Evolutionary conservation across 306 rosid species (phyloP).

Genomic region (Rosa chinensis): DNA sequence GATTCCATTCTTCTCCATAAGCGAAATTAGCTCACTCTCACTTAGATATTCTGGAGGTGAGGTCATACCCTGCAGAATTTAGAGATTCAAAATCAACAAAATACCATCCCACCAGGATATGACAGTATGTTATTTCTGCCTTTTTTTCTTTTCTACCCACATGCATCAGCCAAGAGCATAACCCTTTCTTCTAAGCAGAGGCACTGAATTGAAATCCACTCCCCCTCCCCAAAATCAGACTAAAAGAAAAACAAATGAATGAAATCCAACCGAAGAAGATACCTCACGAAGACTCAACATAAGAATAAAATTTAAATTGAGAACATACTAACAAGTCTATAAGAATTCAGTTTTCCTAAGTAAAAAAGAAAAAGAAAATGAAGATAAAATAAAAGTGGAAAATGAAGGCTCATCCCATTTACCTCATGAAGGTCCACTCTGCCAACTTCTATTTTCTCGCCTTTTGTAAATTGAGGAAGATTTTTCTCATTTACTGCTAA

Average conservation of each 20-base stretch:
- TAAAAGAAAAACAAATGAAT: neutral
- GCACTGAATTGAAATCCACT: neutral
- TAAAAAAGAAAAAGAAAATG: neutral
- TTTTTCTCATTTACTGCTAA: constrained; percentile 80
- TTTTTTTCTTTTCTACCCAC: neutral
- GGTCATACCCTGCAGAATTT: constrained; percentile 70
- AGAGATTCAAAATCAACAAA: constrained; percentile 24
- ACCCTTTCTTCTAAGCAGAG: neutral
- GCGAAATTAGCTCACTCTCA: constrained; percentile 94
- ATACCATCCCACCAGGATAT: constrained; percentile 15
- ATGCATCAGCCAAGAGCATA: neutral
- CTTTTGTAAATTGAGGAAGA: constrained; percentile 73
- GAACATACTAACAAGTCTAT: neutral
- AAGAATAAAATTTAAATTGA: too few species aligned
- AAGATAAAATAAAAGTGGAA: constrained; percentile 9
- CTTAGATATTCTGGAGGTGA: constrained; percentile 84
- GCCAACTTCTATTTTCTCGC: constrained; percentile 73
- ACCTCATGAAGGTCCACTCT: constrained; percentile 89
- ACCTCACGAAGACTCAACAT: neutral
- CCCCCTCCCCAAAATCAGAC: neutral
- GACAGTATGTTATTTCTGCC: neutral
- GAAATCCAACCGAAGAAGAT: neutral
- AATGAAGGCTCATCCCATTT: constrained; percentile 20
- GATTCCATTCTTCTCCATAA: constrained; percentile 95
- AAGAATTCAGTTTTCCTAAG: neutral